Evolutionary conservation across 768 basidiomycete species (phyloP), one percentile per base, ranked within the genome.

Genomic region (Trametes cinnabarina): DNA sequence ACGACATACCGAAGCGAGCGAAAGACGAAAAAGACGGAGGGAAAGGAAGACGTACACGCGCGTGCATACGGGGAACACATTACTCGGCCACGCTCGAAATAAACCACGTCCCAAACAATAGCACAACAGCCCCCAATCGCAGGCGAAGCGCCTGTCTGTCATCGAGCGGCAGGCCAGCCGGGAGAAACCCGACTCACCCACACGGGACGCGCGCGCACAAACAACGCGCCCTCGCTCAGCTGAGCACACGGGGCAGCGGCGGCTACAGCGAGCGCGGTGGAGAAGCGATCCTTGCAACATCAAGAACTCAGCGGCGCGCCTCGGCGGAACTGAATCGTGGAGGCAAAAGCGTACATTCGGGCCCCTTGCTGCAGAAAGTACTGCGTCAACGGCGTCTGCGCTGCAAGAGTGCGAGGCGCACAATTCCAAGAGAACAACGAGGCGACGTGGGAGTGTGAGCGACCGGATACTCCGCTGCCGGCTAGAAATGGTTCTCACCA

Each of bases 311-410:
- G 67, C 55, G 67, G 58, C 37, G 60, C 35, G 57, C 63, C 49
- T 42, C 52, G 60, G 55, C 48, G 55, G 55, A 57, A 55, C 43
- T 50, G 56, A 53, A 57, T 52, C 55, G 60, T 51, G 63, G 77
- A 73, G 61, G 75, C 74, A 72, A 80, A 76, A 57, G 81, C 79
- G 68, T 81, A 81, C 70, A 83, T 80, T 63, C 78, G 78, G 55
- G 82, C 81, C 42, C 79, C 81, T 69, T 86, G 84, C 53, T 79
- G 71, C 63, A 82, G 68, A 55, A 86, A 84, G 65, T 77, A 82
- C 61, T 81, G 76, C 44, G 83, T 85, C 39, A 86, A 72, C 22
- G 76, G 77, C 41, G 84, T 83, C 51, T 74, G 76, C 32, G 74
- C 80, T 76, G 65, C 51, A 34, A 41, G 32, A 44, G 56, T 66